These are phyloP conservation scores for Petrea volubilis DNA, from an alignment of 257 asterid genomes.

Conservation along the genomic window DNA sequence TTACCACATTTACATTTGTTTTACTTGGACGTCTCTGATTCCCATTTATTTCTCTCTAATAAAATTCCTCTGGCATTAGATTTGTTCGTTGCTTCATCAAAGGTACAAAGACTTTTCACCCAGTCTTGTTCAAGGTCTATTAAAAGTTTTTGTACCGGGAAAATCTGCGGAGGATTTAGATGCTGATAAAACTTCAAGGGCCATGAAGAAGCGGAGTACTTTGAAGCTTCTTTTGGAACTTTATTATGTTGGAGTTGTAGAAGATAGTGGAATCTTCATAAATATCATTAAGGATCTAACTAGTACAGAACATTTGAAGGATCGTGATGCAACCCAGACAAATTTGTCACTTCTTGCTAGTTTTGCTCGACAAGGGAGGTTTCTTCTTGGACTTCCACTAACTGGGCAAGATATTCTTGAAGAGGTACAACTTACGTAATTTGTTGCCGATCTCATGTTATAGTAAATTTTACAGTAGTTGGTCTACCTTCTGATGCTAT, in stretches of 20 bases:
- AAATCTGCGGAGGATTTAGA: slow-evolving; percentile 82
- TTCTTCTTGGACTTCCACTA: slow-evolving; percentile 81
- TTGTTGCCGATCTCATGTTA: slow-evolving; percentile 5
- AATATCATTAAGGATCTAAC: slow-evolving; percentile 90
- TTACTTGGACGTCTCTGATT: slow-evolving; percentile 1
- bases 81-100: slow-evolving; percentile 98
- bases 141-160: slow-evolving; percentile 77
- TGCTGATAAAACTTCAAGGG: slow-evolving; percentile 77
- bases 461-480: neutral
- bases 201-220: slow-evolving; percentile 97
- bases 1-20: slow-evolving; percentile 5
- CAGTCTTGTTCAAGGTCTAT: slow-evolving; percentile 92
- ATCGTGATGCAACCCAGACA: slow-evolving; percentile 94
- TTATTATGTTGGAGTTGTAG: slow-evolving; percentile 90
- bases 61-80: slow-evolving; percentile 47
- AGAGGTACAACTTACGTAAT: slow-evolving; percentile 53
- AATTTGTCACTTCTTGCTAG: slow-evolving; percentile 94
- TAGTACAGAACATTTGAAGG: slow-evolving; percentile 83
- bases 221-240: slow-evolving; percentile 96
- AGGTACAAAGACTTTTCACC: slow-evolving; percentile 94
- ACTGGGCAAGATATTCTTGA: slow-evolving; percentile 83
- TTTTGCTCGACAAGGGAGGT: slow-evolving; percentile 97
- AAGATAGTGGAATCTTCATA: slow-evolving; percentile 70
- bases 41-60: slow-evolving; percentile 1
- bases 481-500: slow-evolving; percentile 13